phyloP scores from a whole-genome alignment of 2,329 filamentous ascomycete species.

The Didymosphaeria variabile region DNA sequence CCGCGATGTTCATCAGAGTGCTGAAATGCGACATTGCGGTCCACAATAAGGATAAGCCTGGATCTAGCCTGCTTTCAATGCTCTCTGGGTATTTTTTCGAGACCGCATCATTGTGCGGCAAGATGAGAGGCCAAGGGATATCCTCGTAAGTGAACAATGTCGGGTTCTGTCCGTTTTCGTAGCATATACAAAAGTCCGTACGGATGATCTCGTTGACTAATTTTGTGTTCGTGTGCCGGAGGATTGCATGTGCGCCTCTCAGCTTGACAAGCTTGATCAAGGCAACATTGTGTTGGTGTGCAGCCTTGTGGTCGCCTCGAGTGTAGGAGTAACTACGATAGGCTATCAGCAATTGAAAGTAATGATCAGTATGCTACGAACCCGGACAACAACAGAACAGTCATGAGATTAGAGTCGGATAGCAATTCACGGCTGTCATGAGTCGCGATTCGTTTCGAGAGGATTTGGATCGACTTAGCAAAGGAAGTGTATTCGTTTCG shows the following conservation, averaged over 20 bases:
- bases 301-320: constrained; percentile 1
- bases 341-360: background rate
- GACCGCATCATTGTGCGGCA: background rate
- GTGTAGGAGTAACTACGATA: background rate
- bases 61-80: background rate
- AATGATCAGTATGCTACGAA: background rate
- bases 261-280: constrained; percentile 4
- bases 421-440: background rate
- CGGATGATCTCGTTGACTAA: constrained; percentile 4
- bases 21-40: constrained; percentile 3
- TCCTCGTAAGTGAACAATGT: background rate
- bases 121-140: constrained; percentile 3
- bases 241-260: background rate
- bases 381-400: constrained; percentile 5
- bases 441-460: background rate
- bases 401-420: constrained; percentile 5
- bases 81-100: background rate
- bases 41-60: background rate
- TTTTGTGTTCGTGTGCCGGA: background rate
- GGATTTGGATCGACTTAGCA: background rate
- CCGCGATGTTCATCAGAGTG: background rate
- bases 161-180: constrained; percentile 1
- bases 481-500: background rate
- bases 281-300: constrained; percentile 4
- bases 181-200: constrained; percentile 8